phyloP scores from a whole-genome alignment of 768 basidiomycete species.

The Glaciozyma antarctica region DNA sequence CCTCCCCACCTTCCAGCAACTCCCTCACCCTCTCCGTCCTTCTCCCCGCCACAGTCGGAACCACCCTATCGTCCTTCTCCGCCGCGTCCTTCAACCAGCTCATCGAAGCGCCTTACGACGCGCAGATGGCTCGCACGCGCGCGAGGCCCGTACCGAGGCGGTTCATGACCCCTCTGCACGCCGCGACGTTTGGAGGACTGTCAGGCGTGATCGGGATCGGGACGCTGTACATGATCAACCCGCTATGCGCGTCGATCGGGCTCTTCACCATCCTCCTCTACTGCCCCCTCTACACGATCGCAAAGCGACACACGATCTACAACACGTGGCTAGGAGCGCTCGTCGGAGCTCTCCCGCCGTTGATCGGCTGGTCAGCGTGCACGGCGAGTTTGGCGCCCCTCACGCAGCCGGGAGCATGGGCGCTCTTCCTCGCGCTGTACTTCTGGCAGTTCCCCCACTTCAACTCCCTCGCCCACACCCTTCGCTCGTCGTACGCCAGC shows the following conservation, averaged over 20 bases:
- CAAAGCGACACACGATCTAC: constrained; percentile 68
- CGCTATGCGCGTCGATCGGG: constrained; percentile 73
- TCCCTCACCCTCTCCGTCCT: constrained; percentile 55
- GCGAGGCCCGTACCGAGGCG: constrained; percentile 74
- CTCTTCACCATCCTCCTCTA: constrained; percentile 77
- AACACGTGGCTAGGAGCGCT: constrained; percentile 95
- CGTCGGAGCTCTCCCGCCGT: constrained; percentile 82
- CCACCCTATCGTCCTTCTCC: constrained; percentile 78
- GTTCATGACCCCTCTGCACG: constrained; percentile 76
- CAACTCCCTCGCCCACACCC: constrained; percentile 78
- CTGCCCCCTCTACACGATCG: constrained; percentile 80
- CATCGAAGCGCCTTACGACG: constrained; percentile 89
- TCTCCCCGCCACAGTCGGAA: constrained; percentile 77
- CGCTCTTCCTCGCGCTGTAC: constrained; percentile 74
- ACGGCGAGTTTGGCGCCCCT: constrained; percentile 78
- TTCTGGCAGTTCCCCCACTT: constrained; percentile 99
- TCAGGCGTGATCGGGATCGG: constrained; percentile 72
- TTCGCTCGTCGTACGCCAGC: constrained; percentile 79
- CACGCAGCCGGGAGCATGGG: constrained; percentile 50
- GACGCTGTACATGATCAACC: constrained; percentile 71
- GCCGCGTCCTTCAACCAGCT: constrained; percentile 93
- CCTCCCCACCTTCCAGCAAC: constrained; percentile 9
- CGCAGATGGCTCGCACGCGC: constrained; percentile 88
- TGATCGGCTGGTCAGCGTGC: constrained; percentile 98
- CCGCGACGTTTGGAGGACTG: constrained; percentile 61